These are phyloP conservation scores for Cicer cuneatum DNA, from an alignment of 306 rosid genomes.

Conservation along the genomic window DNA sequence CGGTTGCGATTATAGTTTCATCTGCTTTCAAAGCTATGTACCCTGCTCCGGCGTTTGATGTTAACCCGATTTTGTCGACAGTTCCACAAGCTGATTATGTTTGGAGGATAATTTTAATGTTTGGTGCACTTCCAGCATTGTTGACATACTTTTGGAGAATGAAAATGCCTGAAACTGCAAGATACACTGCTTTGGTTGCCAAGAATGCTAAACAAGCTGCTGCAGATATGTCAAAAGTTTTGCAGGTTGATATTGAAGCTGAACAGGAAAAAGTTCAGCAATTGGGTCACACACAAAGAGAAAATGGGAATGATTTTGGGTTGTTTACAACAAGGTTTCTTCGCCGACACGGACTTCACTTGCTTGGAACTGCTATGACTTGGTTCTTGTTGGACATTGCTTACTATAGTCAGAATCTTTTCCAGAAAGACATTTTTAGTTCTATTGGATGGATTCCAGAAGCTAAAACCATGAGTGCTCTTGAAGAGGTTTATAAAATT, in stretches of 20 bases:
- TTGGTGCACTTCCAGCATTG: slow-evolving; percentile 82
- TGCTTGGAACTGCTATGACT: slow-evolving; percentile 75
- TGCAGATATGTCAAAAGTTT: slow-evolving; percentile 76
- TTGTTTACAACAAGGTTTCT: slow-evolving; percentile 63
- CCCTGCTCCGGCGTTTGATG: slow-evolving; percentile 59
- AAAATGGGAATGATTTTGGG: slow-evolving; percentile 60
- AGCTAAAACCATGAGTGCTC: slow-evolving; percentile 76
- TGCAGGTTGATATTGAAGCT: slow-evolving; percentile 66
- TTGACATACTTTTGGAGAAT: slow-evolving; percentile 80
- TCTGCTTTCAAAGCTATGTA: slow-evolving; percentile 53
- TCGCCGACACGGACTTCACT: slow-evolving; percentile 73
- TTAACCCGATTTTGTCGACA: slow-evolving; percentile 57
- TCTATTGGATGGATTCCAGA: slow-evolving; percentile 85
- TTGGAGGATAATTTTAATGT: slow-evolving; percentile 85
- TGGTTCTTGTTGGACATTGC: slow-evolving; percentile 92
- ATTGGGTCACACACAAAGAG: background rate
- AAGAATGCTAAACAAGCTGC: slow-evolving; percentile 77
- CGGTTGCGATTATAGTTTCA: slow-evolving; percentile 72
- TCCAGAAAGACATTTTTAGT: slow-evolving; percentile 86
- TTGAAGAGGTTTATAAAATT: slow-evolving; percentile 76
- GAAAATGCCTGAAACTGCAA: slow-evolving; percentile 94
- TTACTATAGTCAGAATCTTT: slow-evolving; percentile 86
- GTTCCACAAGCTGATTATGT: slow-evolving; percentile 73
- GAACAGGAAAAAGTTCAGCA: slow-evolving; percentile 52
- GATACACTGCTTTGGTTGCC: slow-evolving; percentile 91